Percentiles rank a stretch among this genome's conserved stretches.
These are phyloP conservation scores for Pseudisothecium myosuroides DNA, from an alignment of 225 moss, liverwort and hornwort species.

Conservation along the genomic window DNA sequence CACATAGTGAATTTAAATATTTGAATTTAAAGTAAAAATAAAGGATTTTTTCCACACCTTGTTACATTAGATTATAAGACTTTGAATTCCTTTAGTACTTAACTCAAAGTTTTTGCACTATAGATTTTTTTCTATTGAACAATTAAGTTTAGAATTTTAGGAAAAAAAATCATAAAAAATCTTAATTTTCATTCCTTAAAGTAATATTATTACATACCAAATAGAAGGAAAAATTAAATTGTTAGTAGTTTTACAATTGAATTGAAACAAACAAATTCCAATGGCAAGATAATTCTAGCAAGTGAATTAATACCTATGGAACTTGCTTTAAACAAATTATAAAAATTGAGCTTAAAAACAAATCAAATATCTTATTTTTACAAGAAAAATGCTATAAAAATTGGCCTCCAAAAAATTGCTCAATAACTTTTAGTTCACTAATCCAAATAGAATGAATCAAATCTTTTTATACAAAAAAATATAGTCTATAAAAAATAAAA, in stretches of 20 bases:
- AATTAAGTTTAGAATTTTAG: background rate
- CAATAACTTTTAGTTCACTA: background rate
- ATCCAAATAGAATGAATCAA: background rate
- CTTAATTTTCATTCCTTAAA: background rate
- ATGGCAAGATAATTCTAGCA: no score
- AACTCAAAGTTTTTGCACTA: background rate
- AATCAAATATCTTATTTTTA: background rate
- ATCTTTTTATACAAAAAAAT: background rate
- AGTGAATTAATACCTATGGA: rapidly evolving
- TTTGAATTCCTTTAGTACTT: background rate
- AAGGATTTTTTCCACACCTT: rapidly evolving
- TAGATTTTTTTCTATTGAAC: background rate
- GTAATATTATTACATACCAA: rapidly evolving
- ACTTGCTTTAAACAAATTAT: background rate
- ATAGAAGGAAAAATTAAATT: background rate
- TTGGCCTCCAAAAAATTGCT: rapidly evolving
- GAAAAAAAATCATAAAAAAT: background rate
- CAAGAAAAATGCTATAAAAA: background rate
- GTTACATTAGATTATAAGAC: background rate
- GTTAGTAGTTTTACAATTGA: background rate
- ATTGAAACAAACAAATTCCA: background rate
- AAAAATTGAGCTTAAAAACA: background rate
- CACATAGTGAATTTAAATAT: background rate
- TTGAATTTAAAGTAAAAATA: background rate
- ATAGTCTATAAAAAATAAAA: background rate